phyloP scores from a whole-genome alignment of 2,329 filamentous ascomycete genomes.

The Ceratocystis albifundus region DNA sequence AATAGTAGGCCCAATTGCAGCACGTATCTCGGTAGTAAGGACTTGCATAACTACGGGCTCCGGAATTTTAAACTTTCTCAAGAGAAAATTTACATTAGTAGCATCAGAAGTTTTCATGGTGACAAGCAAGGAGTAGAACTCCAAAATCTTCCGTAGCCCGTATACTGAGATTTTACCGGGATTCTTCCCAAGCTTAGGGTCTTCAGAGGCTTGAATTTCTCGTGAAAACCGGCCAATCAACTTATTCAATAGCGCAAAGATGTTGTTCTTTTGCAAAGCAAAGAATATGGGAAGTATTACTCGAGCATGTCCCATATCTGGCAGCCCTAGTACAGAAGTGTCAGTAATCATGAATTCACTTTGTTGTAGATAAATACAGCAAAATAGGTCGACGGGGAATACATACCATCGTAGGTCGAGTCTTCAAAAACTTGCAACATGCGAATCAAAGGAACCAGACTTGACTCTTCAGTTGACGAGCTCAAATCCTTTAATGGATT shows the following conservation, averaged over 20 bases:
- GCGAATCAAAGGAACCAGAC: slow-evolving; percentile 72
- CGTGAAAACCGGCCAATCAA: slow-evolving; percentile 59
- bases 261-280: slow-evolving; percentile 72
- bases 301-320: slow-evolving; percentile 36
- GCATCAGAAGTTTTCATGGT: slow-evolving; percentile 17
- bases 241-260: slow-evolving; percentile 60
- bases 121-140: slow-evolving; percentile 48
- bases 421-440: slow-evolving; percentile 68
- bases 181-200: slow-evolving; percentile 35
- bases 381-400: slow-evolving; percentile 29
- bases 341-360: not conserved
- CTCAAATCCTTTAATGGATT: slow-evolving; percentile 31
- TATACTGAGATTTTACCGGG: slow-evolving; percentile 41
- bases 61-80: not conserved
- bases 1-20: slow-evolving; percentile 65
- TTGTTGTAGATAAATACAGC: slow-evolving; percentile 28
- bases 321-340: slow-evolving; percentile 8
- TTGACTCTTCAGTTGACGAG: slow-evolving; percentile 37
- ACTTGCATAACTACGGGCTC: slow-evolving; percentile 46
- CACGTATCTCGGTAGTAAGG: slow-evolving; percentile 75
- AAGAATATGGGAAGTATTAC: slow-evolving; percentile 67
- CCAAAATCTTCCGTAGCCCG: slow-evolving; percentile 70
- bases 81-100: slow-evolving; percentile 15
- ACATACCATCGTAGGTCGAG: slow-evolving; percentile 59
- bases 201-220: slow-evolving; percentile 32